These are phyloP conservation scores for Monosporascus cannonballus DNA, from an alignment of 2,329 filamentous ascomycete species.

Conservation along the genomic window DNA sequence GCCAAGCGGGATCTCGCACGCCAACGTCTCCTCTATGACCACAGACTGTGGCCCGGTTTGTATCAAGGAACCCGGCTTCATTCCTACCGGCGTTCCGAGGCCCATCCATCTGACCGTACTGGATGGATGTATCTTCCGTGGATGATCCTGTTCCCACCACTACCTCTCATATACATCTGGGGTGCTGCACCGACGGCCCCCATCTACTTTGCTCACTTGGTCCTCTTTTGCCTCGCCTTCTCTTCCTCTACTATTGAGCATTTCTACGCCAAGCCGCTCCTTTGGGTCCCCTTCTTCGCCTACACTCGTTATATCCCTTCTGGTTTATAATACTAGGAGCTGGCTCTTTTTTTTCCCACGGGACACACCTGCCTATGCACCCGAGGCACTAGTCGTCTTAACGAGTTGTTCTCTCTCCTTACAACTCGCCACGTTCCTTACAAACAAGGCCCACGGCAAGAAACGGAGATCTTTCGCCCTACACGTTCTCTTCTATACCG, in stretches of 20 bases:
- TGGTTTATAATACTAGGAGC: constrained; percentile 45
- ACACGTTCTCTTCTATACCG: constrained; percentile 31
- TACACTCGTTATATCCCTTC: constrained; percentile 34
- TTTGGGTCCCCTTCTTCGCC: constrained; percentile 33
- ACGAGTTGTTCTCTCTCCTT: constrained; percentile 37
- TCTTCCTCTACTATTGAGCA: constrained; percentile 31
- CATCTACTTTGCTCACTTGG: constrained; percentile 30
- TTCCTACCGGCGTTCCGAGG: constrained; percentile 45
- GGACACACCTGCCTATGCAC: constrained; percentile 31
- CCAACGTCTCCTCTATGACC: constrained; percentile 22
- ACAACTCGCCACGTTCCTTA: constrained; percentile 39
- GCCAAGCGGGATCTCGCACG: constrained; percentile 33
- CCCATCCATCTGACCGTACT: constrained; percentile 39
- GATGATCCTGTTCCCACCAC: constrained; percentile 35
- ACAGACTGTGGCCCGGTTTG: constrained; percentile 30
- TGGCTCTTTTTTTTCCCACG: constrained; percentile 47
- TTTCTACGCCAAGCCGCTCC: constrained; percentile 42
- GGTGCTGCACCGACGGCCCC: constrained; percentile 43
- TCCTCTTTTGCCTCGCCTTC: constrained; percentile 40
- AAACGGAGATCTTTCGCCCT: constrained; percentile 13
- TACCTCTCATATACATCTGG: constrained; percentile 48
- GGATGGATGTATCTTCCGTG: constrained; percentile 29
- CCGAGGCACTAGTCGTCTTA: constrained; percentile 27
- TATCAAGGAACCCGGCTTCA: constrained; percentile 45
- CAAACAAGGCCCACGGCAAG: constrained; percentile 9